Conservation (phyloP, 2,329 filamentous ascomycete genomes). For the Exophiala oligosperma region DNA sequence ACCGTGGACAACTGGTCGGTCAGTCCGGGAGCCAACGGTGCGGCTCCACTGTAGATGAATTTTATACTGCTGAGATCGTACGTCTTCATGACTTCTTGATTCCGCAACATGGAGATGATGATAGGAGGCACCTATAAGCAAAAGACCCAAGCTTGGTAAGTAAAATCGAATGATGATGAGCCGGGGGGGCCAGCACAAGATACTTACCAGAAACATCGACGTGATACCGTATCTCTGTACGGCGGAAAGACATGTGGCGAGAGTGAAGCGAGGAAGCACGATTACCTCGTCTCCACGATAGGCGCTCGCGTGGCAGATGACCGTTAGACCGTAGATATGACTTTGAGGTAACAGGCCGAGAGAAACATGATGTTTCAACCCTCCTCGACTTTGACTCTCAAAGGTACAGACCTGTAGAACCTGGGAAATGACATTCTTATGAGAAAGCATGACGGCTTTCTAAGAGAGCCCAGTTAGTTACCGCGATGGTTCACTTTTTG, state of each 20-base stretch:
- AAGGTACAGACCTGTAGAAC: conserved; percentile 61
- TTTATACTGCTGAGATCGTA: conserved; percentile 71
- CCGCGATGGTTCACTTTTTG: too few species aligned
- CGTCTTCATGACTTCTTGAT: conserved; percentile 58
- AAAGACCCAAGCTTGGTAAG: too few species aligned
- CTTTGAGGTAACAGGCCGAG: conserved; percentile 76
- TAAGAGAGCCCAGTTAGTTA: conserved; percentile 39
- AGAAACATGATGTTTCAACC: conserved; percentile 45
- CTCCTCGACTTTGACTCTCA: conserved; percentile 46
- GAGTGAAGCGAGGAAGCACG: conserved; percentile 73
- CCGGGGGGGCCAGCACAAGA: too few species aligned
- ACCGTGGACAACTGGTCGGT: conserved; percentile 62
- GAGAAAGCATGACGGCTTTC: conserved; percentile 82
- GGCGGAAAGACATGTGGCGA: conserved; percentile 61
- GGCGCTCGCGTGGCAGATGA: conserved; percentile 63
- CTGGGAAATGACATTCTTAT: conserved; percentile 76
- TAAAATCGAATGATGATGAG: conserved; percentile 36
- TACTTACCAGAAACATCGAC: too few species aligned
- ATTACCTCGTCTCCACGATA: conserved; percentile 73
- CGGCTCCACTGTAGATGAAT: conserved; percentile 70
- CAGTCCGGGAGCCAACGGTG: conserved; percentile 72
- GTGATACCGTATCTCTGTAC: conserved; percentile 71
- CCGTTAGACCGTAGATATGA: conserved; percentile 76
- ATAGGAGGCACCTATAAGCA: conserved; percentile 73
- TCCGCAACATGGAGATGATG: conserved; percentile 71